phyloP scores from a whole-genome alignment of 306 rosid genomes.

The Quercus wislizeni region DNA sequence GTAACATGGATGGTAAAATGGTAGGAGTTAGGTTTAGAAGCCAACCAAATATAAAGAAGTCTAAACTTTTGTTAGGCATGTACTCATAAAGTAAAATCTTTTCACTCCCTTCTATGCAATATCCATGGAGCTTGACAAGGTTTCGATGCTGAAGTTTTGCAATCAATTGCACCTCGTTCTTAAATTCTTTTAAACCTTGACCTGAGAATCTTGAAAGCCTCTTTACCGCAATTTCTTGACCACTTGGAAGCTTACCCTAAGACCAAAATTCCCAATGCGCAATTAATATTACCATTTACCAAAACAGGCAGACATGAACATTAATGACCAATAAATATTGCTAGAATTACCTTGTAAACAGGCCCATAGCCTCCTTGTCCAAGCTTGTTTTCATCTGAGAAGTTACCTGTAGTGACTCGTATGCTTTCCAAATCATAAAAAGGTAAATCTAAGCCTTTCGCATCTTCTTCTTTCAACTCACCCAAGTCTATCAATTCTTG shows the following conservation, averaged over 20 bases:
- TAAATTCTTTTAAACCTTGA: slow-evolving; percentile 50
- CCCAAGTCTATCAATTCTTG: slow-evolving; percentile 12
- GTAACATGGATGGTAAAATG: not conserved
- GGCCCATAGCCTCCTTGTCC: too few species aligned
- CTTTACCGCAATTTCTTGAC: slow-evolving; percentile 40
- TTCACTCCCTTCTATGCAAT: too few species aligned
- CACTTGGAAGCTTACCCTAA: slow-evolving; percentile 33
- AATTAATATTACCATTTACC: too few species aligned
- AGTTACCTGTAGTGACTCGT: slow-evolving; percentile 25
- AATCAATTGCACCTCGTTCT: slow-evolving; percentile 22
- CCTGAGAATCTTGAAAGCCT: slow-evolving; percentile 45
- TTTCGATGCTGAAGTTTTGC: too few species aligned
- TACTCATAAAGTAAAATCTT: too few species aligned
- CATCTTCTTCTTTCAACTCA: not conserved
- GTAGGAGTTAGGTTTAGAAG: too few species aligned
- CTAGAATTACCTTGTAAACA: too few species aligned
- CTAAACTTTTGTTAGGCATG: too few species aligned
- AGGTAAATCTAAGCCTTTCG: slow-evolving; percentile 37
- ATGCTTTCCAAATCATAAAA: slow-evolving; percentile 27
- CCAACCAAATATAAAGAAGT: too few species aligned
- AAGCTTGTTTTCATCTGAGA: too few species aligned
- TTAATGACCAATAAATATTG: too few species aligned
- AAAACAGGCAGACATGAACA: not conserved
- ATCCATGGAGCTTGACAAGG: too few species aligned
- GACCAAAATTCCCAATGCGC: not conserved